Evolutionary conservation across 179 eudicot genomes (phyloP), one percentile per base, ranked within the genome.

Genomic region (Beta lomatogona): DNA sequence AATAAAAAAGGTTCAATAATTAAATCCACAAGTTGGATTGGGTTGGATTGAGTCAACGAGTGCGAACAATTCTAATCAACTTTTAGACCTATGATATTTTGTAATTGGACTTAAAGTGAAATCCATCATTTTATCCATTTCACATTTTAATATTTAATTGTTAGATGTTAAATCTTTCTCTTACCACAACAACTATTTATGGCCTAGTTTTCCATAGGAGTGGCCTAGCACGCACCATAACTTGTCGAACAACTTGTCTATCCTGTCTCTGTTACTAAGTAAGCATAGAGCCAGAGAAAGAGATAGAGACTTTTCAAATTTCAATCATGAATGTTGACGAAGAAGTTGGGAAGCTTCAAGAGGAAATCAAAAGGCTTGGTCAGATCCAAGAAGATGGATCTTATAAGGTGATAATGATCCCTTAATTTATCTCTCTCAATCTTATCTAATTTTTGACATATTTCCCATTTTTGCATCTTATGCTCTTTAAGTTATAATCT

Each of bases 291-390:
- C 7, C 4, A 25, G 19, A 72, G 15, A 72, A 11, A n/a, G 48
- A 10, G 22, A 15, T 4, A 65, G 31, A 36, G 19, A 68, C 4
- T 15, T 9, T 36, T 18, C 13, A 16, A 72, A 50, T 75, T 28
- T 28, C 13, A 75, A 75, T n/a, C 66, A 92, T 93, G 98, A 93
- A 93, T 83, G 98, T 93, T 6, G 94, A 90, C n/a, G 98, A 92
- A 88, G 97, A 93, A 83, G 91, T 93, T 48, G 94, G 81, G 80
- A 90, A 81, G 55, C 93, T 93, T 77, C 87, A 85, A 80, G 92
- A 91, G 78, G 98, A 93, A 89, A 93, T 93, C 93, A 87, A 88
- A 82, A 87, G 98, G 19, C 94, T 93, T 55, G 94, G 98, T 84
- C 86, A 79, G 76, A 81, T 82, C 87, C 94, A 92, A 86, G 82